phyloP scores from a whole-genome alignment of 2,329 filamentous ascomycete genomes.

The Pseudopyrenochaeta lycopersici region DNA sequence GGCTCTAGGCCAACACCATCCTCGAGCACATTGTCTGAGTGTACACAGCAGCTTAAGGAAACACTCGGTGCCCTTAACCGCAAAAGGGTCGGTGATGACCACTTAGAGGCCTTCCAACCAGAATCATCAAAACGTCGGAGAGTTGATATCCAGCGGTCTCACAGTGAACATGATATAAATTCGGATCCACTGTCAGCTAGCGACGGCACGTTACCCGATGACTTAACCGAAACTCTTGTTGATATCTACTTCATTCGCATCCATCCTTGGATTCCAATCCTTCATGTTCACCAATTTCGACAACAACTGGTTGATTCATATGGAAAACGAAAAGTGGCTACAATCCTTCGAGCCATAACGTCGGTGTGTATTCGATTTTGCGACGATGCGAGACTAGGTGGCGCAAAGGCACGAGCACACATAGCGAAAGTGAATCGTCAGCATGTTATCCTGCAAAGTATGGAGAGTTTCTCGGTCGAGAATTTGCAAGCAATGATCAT shows the following conservation, averaged over 20 bases:
- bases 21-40: constrained; percentile 5
- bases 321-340: constrained; percentile 20
- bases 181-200: not conserved
- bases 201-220: constrained; percentile 13
- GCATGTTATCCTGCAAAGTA: constrained; percentile 41
- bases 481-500: constrained; percentile 49
- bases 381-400: constrained; percentile 17
- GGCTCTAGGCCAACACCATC: not conserved
- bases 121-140: not conserved
- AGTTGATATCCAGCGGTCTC: not conserved
- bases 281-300: constrained; percentile 42
- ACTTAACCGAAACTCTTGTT: constrained; percentile 36
- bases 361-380: constrained; percentile 28
- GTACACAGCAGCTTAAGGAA: constrained; percentile 23
- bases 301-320: constrained; percentile 18
- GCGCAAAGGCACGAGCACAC: constrained; percentile 7
- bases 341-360: constrained; percentile 36
- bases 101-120: constrained; percentile 11
- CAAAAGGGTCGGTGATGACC: constrained; percentile 23
- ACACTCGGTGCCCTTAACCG: constrained; percentile 22
- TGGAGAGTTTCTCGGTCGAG: constrained; percentile 46
- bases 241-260: constrained; percentile 42
- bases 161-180: not conserved
- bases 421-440: constrained; percentile 21
- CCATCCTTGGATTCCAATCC: constrained; percentile 48